Conservation (phyloP, 768 basidiomycete genomes). For the Vararia minispora region DNA sequence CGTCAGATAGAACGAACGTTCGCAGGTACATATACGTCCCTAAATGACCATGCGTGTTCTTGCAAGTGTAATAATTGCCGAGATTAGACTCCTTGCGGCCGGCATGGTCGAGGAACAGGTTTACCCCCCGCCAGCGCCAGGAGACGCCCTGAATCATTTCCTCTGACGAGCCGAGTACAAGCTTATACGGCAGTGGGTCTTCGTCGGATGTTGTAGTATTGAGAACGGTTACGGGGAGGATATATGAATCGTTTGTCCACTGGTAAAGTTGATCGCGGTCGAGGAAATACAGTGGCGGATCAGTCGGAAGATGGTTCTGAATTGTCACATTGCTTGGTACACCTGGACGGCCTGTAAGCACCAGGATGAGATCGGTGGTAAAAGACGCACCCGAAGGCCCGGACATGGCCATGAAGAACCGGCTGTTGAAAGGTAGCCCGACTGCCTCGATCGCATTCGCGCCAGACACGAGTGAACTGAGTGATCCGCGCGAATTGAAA, state of each 20-base stretch:
- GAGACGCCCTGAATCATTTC: slow-evolving; percentile 30
- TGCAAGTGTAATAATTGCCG: slow-evolving; percentile 34
- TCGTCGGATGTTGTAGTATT: slow-evolving; percentile 34
- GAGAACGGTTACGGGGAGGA: slow-evolving; percentile 41
- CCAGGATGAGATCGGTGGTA: neutral
- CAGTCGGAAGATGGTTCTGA: slow-evolving; percentile 15
- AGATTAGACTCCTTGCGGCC: slow-evolving; percentile 29
- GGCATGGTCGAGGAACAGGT: slow-evolving; percentile 36
- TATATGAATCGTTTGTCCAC: slow-evolving; percentile 42
- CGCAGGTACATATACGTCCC: slow-evolving; percentile 42
- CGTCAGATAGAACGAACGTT: no score
- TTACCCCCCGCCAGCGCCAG: slow-evolving; percentile 48
- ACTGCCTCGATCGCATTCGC: neutral
- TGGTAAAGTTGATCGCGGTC: slow-evolving; percentile 40
- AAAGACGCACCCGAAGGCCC: neutral
- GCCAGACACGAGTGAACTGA: slow-evolving; percentile 1
- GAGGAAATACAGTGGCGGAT: slow-evolving; percentile 43
- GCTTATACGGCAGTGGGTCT: slow-evolving; percentile 31
- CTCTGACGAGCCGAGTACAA: slow-evolving; percentile 29
- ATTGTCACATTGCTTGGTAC: slow-evolving; percentile 38
- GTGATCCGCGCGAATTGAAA: slow-evolving; percentile 1
- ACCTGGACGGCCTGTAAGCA: slow-evolving; percentile 21
- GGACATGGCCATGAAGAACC: neutral
- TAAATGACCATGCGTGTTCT: slow-evolving; percentile 21
- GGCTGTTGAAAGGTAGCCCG: neutral